phyloP scores from a whole-genome alignment of 306 rosid genomes.

The Trichosanthes truncata region DNA sequence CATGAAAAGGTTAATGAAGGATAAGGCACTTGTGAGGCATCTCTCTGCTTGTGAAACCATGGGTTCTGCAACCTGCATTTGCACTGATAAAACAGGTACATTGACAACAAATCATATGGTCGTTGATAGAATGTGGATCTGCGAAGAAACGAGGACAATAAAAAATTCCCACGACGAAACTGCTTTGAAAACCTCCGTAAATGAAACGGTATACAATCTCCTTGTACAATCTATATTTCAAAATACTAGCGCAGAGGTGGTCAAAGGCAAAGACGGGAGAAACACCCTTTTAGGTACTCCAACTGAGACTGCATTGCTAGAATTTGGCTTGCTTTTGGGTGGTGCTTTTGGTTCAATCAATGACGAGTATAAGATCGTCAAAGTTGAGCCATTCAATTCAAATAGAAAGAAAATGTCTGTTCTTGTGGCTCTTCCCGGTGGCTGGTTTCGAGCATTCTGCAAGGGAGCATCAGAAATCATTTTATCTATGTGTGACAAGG shows the following conservation, averaged over 20 bases:
- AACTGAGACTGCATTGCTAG: slow-evolving; percentile 66
- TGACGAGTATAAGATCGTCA: slow-evolving; percentile 38
- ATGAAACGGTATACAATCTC: slow-evolving; percentile 29
- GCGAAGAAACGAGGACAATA: slow-evolving; percentile 33
- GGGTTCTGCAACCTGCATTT: slow-evolving; percentile 80
- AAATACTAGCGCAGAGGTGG: slow-evolving; percentile 65
- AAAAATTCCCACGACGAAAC: slow-evolving; percentile 7
- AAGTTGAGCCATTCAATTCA: slow-evolving; percentile 81
- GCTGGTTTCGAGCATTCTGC: slow-evolving; percentile 43
- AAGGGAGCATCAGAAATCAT: slow-evolving; percentile 92
- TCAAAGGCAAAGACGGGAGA: slow-evolving; percentile 44
- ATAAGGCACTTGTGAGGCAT: slow-evolving; percentile 84
- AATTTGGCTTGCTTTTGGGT: slow-evolving; percentile 57
- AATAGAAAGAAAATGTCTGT: slow-evolving; percentile 62
- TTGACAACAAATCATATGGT: slow-evolving; percentile 90
- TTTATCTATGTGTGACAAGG: slow-evolving; percentile 50
- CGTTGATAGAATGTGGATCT: slow-evolving; percentile 62
- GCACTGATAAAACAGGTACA: slow-evolving; percentile 90
- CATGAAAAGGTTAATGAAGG: slow-evolving; percentile 77
- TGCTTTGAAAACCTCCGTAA: slow-evolving; percentile 24
- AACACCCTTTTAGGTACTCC: slow-evolving; percentile 59
- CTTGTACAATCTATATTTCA: slow-evolving; percentile 72
- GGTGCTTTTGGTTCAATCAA: slow-evolving; percentile 33
- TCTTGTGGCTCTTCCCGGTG: slow-evolving; percentile 45
- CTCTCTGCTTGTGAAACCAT: slow-evolving; percentile 90